Percentiles rank a stretch among this genome's conserved stretches.
Conservation (phyloP, 352 stramenopile genomes). For the Phytopythium delawarense region DNA sequence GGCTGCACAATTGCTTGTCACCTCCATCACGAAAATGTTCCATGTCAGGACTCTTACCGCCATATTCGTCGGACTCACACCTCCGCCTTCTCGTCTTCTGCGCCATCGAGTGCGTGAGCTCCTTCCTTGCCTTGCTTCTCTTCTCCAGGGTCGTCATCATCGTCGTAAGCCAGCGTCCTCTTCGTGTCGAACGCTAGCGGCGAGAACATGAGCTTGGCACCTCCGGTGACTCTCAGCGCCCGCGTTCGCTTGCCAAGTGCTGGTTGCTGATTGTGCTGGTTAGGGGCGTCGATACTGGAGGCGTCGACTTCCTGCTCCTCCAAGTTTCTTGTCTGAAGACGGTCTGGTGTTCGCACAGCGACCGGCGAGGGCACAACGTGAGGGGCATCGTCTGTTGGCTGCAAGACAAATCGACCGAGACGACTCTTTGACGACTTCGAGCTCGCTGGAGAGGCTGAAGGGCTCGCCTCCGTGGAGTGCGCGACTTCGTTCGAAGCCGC, state of each 20-base stretch:
- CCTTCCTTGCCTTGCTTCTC: neutral
- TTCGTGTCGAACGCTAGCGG: conserved; percentile 29
- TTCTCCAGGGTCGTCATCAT: conserved; percentile 1
- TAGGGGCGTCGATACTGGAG: neutral
- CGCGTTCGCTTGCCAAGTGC: conserved; percentile 20
- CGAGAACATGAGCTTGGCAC: conserved; percentile 39
- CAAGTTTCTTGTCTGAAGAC: neutral
- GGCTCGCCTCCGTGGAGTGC: neutral
- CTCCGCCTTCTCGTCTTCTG: neutral
- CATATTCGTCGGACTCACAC: neutral
- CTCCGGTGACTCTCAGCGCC: conserved; percentile 20
- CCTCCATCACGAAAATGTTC: neutral
- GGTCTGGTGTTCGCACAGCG: neutral
- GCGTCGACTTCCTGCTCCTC: conserved; percentile 6
- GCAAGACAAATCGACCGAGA: neutral
- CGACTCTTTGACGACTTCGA: conserved; percentile 1
- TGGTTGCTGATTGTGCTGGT: neutral
- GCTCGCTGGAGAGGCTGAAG: conserved; percentile 1
- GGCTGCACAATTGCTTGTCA: neutral
- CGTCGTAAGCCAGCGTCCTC: conserved; percentile 9
- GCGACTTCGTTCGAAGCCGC: neutral
- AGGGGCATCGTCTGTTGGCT: neutral
- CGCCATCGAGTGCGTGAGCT: neutral
- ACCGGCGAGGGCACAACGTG: neutral
- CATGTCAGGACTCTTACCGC: neutral